Base-by-base conservation (phyloP, 352 stramenopile species). In the Aphanomyces invadans region DNA sequence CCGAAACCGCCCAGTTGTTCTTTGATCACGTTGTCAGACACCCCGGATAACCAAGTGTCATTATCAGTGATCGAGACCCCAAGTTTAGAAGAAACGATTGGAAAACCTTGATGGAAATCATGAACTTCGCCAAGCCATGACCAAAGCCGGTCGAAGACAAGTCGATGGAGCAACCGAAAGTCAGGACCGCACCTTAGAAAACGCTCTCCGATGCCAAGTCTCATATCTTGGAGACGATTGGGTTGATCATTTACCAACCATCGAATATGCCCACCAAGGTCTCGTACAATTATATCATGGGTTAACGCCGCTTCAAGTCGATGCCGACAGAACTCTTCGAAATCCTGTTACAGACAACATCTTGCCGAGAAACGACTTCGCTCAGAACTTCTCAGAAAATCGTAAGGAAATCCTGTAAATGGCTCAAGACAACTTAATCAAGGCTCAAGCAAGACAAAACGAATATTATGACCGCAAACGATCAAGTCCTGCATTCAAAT, bases 31-130 rank as follows among this genome's bases (percentile, higher is more conserved):
- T 61, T 39, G 54, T 68, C 19, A 23, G 31, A 15, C 62, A 62
- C 29, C 49, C 46, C 19, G 45, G 46, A 12, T 25, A 38, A 28
- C 62, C 48, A 7, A 25, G 15, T 9, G 17, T n/a, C 4, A 69
- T 59, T 28, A 55, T 68, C 9, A 65, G 12, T 39, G 61, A 72
- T 25, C 49, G 68, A 10, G 60, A 69, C 28, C 32, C 61, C 2
- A 31, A 42, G 32, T 74, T 74, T 68, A 76, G 68, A 0, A 48
- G 29, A 1, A 33, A 65, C n/a, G 26, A 74, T 76, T 32, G 74
- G 69, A 69, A 2, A 3, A 7, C 28, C 23, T 59, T 74, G 12
- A 73, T 76, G 51, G 31, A 42, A 4, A 23, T 72, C 33, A 70
- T 76, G 64, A 57, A 48, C 59, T 25, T 70, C 19, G 53, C 46